Conservation (phyloP, 345 rosid species). For the Microcos paniculata region DNA sequence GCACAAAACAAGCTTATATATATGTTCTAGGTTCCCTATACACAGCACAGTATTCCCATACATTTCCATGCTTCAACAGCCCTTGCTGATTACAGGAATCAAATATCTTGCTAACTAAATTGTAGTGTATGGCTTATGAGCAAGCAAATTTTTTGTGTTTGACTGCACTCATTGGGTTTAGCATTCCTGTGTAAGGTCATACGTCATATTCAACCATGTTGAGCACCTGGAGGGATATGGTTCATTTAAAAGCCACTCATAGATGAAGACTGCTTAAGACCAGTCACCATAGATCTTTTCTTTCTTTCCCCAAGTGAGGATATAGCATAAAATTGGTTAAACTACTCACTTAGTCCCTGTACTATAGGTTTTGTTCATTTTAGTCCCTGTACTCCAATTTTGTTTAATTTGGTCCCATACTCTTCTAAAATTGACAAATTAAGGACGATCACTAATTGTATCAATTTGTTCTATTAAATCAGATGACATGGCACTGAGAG, state of each 20-base stretch:
- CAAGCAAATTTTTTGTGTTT: background rate
- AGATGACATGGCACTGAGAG: no score
- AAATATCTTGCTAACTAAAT: background rate
- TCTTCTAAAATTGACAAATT: no score
- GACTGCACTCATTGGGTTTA: background rate
- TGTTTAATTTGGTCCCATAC: no score
- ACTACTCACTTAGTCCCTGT: no score
- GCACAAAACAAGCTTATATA: slow-evolving; percentile 1
- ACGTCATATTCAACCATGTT: background rate
- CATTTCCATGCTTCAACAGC: background rate
- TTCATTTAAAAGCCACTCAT: background rate
- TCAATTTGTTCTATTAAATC: no score
- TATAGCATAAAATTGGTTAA: no score
- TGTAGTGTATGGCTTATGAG: background rate
- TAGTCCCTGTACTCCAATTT: no score
- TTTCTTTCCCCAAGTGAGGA: no score
- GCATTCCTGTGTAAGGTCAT: no score
- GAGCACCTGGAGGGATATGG: background rate
- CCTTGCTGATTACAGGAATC: background rate
- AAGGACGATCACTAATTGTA: no score
- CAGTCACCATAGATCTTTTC: background rate
- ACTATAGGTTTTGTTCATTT: no score
- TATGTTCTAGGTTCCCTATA: background rate
- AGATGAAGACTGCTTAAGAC: background rate
- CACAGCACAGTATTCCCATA: background rate